Percentiles rank a stretch among this genome's conserved stretches.
Conservation (phyloP, 2,329 filamentous ascomycete genomes). For the Aspergillus pseudoglaucus region DNA sequence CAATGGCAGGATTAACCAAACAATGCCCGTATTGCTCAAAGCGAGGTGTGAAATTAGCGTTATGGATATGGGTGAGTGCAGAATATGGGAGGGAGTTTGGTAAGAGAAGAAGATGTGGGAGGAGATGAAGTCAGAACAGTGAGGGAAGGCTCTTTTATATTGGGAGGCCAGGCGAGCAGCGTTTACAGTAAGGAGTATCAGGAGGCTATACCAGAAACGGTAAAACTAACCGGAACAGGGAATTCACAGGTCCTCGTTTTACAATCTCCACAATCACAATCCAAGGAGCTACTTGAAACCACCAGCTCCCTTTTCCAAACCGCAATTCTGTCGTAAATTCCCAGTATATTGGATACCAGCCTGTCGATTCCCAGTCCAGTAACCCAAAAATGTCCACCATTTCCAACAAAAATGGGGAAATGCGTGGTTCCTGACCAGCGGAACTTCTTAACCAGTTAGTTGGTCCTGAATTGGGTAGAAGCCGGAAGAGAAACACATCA, state of each 20-base stretch:
- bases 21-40: neutral
- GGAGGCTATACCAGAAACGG: no score
- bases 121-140: no score
- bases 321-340: neutral
- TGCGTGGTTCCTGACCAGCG: neutral
- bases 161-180: no score
- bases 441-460: neutral
- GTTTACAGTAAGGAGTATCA: no score
- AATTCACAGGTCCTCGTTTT: no score
- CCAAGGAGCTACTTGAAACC: slow-evolving; percentile 14
- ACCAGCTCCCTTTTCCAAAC: neutral
- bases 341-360: neutral
- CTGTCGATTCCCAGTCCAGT: neutral
- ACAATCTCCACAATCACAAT: slow-evolving; percentile 1
- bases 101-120: no score
- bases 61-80: no score
- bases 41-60: no score
- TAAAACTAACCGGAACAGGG: no score
- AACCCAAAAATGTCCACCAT: slow-evolving; percentile 10
- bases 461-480: neutral
- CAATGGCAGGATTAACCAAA: neutral
- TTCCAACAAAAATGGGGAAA: neutral
- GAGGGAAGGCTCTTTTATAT: no score
- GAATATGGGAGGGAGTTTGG: no score
- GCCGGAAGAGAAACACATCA: neutral